Base-by-base conservation (phyloP, 2,329 filamentous ascomycete species). In the Apiospora marii region DNA sequence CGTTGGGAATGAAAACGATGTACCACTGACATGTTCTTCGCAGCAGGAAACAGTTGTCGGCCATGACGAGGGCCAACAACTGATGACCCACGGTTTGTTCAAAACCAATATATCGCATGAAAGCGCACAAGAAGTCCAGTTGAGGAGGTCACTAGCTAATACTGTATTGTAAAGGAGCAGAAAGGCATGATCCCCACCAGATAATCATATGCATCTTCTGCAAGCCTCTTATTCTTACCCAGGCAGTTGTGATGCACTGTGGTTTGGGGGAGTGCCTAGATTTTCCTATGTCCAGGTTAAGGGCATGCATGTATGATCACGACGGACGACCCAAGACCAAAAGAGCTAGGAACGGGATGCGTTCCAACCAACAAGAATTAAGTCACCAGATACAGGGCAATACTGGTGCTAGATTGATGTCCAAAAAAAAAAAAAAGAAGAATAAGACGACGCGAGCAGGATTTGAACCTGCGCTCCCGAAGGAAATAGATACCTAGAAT, bases 401-500 rank as follows among this genome's bases (percentile, higher is more conserved):
- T 27, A 12, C 12, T 1, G 1, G 5, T 16, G 10, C 30, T 30
- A 30, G 30, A 30, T 14, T 24, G 24, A 58, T 34, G 19, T 12
- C 0, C 5, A 58, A 30, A 58, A 58, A 27, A 2, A 1, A 34
- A 37, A 61, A 61, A 61, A 37, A n/a, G 16, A 2, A 37, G 10
- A 34, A 22, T 24, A 5, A 22, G 3, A 37, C 53, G 53, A 61
- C 53, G 53, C 53, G 53, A 61, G 53, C 53, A 61, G 53, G 53
- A 61, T 61, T 61, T 61, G 53, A 61, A 61, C 53, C 53, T 61
- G 53, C 51, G 51, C 51, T 58, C 51, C 51, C 51, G 51, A 58
- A 58, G 51, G 51, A 58, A 58, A 58, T 58, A 58, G 51, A 58
- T 58, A 16, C 49, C 49, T 53, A 53, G 49, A 53, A 53, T 53